A percentile compares a stretch with the other conserved stretches of the same genome.
Conservation (phyloP, 768 basidiomycete genomes). For the Royoungia palumana region DNA sequence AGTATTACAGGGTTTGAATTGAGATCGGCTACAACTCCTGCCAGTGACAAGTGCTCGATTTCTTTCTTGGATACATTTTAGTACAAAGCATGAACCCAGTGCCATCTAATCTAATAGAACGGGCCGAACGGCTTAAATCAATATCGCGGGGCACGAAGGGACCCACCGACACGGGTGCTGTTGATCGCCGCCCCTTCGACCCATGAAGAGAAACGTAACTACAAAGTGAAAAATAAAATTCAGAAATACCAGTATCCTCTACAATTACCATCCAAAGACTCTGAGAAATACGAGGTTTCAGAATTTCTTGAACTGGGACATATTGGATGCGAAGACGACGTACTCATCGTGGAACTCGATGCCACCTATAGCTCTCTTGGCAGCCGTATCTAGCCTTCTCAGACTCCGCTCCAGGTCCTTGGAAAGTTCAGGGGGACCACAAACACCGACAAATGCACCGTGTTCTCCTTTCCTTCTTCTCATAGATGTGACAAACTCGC, state of each 20-base stretch:
- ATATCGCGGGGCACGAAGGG: no score
- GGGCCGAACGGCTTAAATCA: no score
- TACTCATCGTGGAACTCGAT: conserved; percentile 40
- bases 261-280: conserved; percentile 25
- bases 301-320: background rate
- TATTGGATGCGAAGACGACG: conserved; percentile 3
- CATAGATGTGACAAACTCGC: conserved; percentile 40
- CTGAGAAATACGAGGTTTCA: background rate
- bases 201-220: background rate
- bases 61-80: no score
- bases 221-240: background rate
- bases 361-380: conserved; percentile 33
- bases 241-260: no score
- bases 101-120: no score
- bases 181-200: no score
- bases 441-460: conserved; percentile 41
- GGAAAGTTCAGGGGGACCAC: conserved; percentile 37
- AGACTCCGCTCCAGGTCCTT: conserved; percentile 32
- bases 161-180: no score
- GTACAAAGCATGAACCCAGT: no score
- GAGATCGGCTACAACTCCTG: no score
- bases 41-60: no score
- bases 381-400: conserved; percentile 20
- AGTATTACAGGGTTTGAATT: no score
- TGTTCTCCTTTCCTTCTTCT: conserved; percentile 28